Evolutionary conservation across 2,329 filamentous ascomycete species (phyloP).

Genomic region (Fusarium tuaranense): DNA sequence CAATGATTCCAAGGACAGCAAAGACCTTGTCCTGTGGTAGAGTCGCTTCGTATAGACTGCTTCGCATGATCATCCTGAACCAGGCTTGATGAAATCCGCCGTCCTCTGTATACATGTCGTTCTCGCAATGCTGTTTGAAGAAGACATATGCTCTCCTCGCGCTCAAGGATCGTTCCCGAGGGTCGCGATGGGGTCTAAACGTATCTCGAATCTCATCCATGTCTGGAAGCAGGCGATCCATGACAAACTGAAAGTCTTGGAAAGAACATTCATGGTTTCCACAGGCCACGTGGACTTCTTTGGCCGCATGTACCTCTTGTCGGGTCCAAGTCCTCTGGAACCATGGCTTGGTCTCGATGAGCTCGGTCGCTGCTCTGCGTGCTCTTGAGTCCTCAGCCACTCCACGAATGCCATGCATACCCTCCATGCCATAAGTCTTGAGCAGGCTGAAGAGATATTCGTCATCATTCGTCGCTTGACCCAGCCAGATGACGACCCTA

Average conservation of each 20-base stretch:
- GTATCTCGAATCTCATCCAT: background rate
- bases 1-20: background rate
- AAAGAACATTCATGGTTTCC: background rate
- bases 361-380: background rate
- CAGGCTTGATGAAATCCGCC: background rate
- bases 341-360: background rate
- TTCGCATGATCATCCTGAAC: background rate
- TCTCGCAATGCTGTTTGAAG: background rate
- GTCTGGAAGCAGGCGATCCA: background rate
- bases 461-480: background rate
- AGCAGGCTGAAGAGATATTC: background rate
- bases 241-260: background rate
- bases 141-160: background rate
- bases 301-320: background rate
- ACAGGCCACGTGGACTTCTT: background rate
- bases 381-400: background rate
- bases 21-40: background rate
- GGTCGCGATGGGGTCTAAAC: background rate
- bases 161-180: background rate
- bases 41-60: background rate
- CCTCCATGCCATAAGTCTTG: background rate
- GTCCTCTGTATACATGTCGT: background rate
- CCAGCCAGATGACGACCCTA: background rate
- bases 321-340: background rate
- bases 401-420: background rate